A percentile compares a stretch with the other conserved stretches of the same genome.
Evolutionary conservation across 495 filamentous ascomycete species (phyloP).

Genomic region (Aspergillus carlsbadensis): DNA sequence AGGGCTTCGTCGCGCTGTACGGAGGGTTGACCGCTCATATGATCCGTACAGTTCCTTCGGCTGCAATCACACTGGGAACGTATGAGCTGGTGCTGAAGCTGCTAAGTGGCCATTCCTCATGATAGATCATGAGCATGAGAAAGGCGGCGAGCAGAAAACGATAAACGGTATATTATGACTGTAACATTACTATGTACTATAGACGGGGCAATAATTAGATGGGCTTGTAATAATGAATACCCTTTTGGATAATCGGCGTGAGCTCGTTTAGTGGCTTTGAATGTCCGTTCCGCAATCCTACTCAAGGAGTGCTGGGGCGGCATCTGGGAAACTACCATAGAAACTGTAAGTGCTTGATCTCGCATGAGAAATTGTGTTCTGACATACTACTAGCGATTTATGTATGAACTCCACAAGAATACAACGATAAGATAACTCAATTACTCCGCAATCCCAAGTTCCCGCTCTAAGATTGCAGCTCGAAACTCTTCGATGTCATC

Average conservation of each 20-base stretch:
- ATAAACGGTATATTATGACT: conserved; percentile 13
- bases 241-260: conserved; percentile 1
- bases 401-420: not conserved
- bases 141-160: not conserved
- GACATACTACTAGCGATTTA: too few relatives aligned
- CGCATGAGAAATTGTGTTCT: too few relatives aligned
- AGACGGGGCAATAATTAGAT: conserved; percentile 10
- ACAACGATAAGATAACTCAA: not conserved
- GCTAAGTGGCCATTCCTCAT: conserved; percentile 13
- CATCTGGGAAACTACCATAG: too few relatives aligned
- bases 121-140: not conserved
- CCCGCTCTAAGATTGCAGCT: conserved; percentile 27
- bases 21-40: conserved; percentile 86
- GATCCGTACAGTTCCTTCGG: conserved; percentile 81
- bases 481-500: conserved; percentile 33
- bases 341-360: too few relatives aligned
- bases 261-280: too few relatives aligned
- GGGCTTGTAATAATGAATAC: conserved; percentile 16
- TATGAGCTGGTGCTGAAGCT: conserved; percentile 78
- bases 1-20: conserved; percentile 78
- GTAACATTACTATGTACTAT: conserved; percentile 15
- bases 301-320: too few relatives aligned
- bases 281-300: too few relatives aligned
- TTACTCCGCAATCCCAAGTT: conserved; percentile 30
- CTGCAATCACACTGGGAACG: conserved; percentile 89